A percentile compares a stretch with the other conserved stretches of the same genome.
Conservation (phyloP, 805 yeast species). For the Torulaspora microellipsoides region DNA sequence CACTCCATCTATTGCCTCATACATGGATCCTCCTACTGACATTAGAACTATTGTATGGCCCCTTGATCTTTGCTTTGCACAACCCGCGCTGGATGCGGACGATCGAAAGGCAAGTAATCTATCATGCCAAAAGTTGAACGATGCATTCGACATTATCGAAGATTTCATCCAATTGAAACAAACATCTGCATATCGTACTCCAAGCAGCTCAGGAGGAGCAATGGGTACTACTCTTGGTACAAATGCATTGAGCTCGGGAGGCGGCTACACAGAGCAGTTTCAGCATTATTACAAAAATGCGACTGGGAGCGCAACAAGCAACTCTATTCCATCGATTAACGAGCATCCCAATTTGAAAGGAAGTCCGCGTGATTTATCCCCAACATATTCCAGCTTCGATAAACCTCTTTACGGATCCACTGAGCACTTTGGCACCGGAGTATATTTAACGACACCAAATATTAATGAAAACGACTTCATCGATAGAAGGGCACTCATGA, state of each 20-base stretch:
- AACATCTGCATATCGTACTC: slow-evolving; percentile 38
- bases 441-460: slow-evolving; percentile 19
- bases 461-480: slow-evolving; percentile 19
- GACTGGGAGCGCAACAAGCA: slow-evolving; percentile 10
- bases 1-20: slow-evolving; percentile 58
- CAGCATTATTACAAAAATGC: slow-evolving; percentile 25
- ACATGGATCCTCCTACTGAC: slow-evolving; percentile 47
- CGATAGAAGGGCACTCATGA: slow-evolving; percentile 8
- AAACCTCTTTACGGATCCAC: slow-evolving; percentile 7
- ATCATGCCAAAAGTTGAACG: slow-evolving; percentile 21
- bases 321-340: slow-evolving; percentile 7
- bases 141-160: slow-evolving; percentile 37
- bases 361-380: slow-evolving; percentile 12
- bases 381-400: slow-evolving; percentile 10
- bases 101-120: slow-evolving; percentile 10
- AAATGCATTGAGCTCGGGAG: slow-evolving; percentile 32
- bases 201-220: slow-evolving; percentile 26
- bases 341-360: slow-evolving; percentile 8
- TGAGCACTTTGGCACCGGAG: slow-evolving; percentile 16
- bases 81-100: slow-evolving; percentile 32
- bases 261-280: slow-evolving; percentile 32
- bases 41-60: slow-evolving; percentile 70
- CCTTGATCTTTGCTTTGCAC: slow-evolving; percentile 56
- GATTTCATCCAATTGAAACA: slow-evolving; percentile 39
- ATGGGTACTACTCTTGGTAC: slow-evolving; percentile 20